phyloP scores from a whole-genome alignment of 2,329 filamentous ascomycete genomes.

The Berkeleyomyces basicola region DNA sequence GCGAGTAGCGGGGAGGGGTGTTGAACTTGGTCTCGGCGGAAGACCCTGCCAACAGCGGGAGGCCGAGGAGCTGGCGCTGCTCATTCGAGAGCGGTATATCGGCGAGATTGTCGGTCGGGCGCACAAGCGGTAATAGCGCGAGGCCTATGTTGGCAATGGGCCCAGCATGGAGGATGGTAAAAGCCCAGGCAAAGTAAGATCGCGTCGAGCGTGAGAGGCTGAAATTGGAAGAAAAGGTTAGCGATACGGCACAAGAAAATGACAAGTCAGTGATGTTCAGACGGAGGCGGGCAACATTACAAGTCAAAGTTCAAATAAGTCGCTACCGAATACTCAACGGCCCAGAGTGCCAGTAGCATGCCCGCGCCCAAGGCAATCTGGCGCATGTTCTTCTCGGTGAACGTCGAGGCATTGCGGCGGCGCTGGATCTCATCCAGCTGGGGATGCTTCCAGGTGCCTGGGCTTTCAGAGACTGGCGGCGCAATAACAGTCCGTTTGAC shows the following conservation, averaged over 20 bases:
- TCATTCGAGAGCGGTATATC: constrained; percentile 86
- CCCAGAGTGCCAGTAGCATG: constrained; percentile 27
- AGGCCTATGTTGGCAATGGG: constrained; percentile 54
- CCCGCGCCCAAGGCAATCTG: constrained; percentile 51
- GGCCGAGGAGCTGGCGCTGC: constrained; percentile 49
- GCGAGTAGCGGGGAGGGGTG: constrained; percentile 74
- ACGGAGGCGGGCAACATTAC: constrained; percentile 21
- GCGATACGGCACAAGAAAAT: constrained; percentile 7
- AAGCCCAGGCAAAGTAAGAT: constrained; percentile 23
- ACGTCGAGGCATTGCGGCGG: constrained; percentile 61
- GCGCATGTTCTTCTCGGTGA: constrained; percentile 60
- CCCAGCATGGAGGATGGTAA: constrained; percentile 34
- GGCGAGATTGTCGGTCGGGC: constrained; percentile 54
- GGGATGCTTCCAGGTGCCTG: constrained; percentile 84
- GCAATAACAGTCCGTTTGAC: constrained; percentile 26
- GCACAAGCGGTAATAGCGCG: constrained; percentile 56
- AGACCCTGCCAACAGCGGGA: constrained; percentile 56
- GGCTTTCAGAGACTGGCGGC: constrained; percentile 30
- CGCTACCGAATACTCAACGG: constrained; percentile 21
- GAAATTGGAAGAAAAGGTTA: neutral
- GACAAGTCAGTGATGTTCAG: neutral
- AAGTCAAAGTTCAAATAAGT: constrained; percentile 23
- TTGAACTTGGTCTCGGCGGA: constrained; percentile 43
- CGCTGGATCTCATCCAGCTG: constrained; percentile 71
- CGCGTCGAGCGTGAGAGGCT: constrained; percentile 10